Conservation (phyloP, 139 green algal genomes). For the Mychonastes homosphaera region DNA sequence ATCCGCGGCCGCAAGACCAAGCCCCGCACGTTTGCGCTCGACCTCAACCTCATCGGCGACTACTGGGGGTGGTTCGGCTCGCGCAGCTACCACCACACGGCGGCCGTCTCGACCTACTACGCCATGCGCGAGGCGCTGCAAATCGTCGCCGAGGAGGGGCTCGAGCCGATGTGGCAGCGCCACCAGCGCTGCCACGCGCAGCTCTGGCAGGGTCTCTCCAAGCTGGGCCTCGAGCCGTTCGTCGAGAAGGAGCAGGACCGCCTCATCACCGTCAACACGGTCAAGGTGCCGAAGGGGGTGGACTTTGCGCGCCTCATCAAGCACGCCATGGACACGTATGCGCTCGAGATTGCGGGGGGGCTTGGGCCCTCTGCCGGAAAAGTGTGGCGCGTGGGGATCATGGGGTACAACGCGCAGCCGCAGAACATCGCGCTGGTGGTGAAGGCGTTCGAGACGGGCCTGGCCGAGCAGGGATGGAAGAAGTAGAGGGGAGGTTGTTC, state of each 20-base stretch:
- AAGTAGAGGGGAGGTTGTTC: too few species aligned
- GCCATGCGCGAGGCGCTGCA: constrained; percentile 78
- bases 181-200: constrained; percentile 22
- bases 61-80: constrained; percentile 59
- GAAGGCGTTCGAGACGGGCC: constrained; percentile 64
- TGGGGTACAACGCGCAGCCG: constrained; percentile 77
- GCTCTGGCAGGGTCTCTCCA: constrained; percentile 67
- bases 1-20: constrained; percentile 64
- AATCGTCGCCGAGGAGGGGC: constrained; percentile 58
- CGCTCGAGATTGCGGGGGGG: constrained; percentile 51
- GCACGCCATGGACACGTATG: constrained; percentile 71
- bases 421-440: constrained; percentile 72
- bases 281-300: constrained; percentile 79
- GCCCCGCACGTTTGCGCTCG: constrained; percentile 64
- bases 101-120: constrained; percentile 63
- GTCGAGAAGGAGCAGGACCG: constrained; percentile 59
- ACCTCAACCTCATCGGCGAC: constrained; percentile 73
- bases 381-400: constrained; percentile 73
- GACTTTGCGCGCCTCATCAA: constrained; percentile 63
- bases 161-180: constrained; percentile 30
- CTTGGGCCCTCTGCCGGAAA: constrained; percentile 69
- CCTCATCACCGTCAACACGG: constrained; percentile 83
- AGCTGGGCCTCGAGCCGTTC: constrained; percentile 68
- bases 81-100: constrained; percentile 75
- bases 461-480: constrained; percentile 71